Conservation (phyloP, 2,329 filamentous ascomycete species). For the Pseudogymnoascus sp. region DNA sequence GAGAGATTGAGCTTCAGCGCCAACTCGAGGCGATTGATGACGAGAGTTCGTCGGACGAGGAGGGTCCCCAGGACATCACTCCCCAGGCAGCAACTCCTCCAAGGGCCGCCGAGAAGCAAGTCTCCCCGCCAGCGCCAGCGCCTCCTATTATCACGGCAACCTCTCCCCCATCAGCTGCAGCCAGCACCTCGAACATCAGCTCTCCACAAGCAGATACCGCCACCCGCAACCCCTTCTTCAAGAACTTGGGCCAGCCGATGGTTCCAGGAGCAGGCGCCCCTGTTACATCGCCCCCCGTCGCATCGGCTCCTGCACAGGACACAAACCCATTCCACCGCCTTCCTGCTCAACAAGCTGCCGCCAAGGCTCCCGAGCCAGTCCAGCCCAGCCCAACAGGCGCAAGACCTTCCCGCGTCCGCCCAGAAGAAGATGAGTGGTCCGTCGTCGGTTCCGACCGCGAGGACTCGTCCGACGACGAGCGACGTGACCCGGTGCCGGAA, state of each 20-base stretch:
- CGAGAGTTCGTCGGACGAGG: constrained; percentile 75
- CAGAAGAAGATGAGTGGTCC: constrained; percentile 75
- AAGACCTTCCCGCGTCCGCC: constrained; percentile 49
- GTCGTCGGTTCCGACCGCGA: constrained; percentile 70
- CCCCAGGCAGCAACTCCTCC: constrained; percentile 55
- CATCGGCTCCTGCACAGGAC: constrained; percentile 44
- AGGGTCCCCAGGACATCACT: constrained; percentile 65
- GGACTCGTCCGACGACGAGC: constrained; percentile 66
- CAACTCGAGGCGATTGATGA: constrained; percentile 73
- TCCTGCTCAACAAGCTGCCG: constrained; percentile 54
- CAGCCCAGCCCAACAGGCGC: constrained; percentile 36
- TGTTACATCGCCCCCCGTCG: constrained; percentile 34
- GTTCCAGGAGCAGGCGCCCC: constrained; percentile 34
- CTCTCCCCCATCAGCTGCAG: constrained; percentile 44
- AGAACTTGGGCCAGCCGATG: constrained; percentile 68
- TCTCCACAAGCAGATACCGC: constrained; percentile 59
- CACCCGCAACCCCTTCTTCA: constrained; percentile 93
- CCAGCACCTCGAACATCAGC: constrained; percentile 37
- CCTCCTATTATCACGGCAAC: constrained; percentile 40
- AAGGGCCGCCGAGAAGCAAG: constrained; percentile 44
- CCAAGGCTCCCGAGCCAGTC: constrained; percentile 39
- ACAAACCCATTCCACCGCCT: constrained; percentile 96
- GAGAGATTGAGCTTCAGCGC: constrained; percentile 80
- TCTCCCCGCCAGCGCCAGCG: constrained; percentile 44
- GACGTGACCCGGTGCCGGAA: constrained; percentile 72